Evolutionary conservation across 371 early-diverging fungal species (phyloP), one percentile per base, ranked within the genome.

Genomic region (Umbelopsis sp.): DNA sequence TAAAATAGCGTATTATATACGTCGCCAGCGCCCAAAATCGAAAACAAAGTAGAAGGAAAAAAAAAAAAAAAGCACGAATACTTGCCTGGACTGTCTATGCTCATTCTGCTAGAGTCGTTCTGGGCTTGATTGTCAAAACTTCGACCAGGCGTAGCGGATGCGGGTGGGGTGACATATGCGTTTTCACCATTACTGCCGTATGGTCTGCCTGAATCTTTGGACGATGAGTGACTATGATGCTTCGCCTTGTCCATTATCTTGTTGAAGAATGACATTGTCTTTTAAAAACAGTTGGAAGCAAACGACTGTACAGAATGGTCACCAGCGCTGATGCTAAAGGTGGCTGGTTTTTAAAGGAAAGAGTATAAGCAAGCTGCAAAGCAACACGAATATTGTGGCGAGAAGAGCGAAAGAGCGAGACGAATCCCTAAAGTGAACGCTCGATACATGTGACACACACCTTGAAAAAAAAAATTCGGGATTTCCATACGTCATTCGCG

Each of bases 101-200:
- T 75, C 75, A 75, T 75, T 62, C 75, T 41, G 18, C 66, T 75
- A 3, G 70, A 50, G 64, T 70, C 75, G 68, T 72, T 72, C 25
- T 63, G 65, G 32, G 38, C 24, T 65, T 46, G 50, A 45, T 48
- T 41, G 50, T 62, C 63, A 45, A 41, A 50, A 35, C 29, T 50
- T 20, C 41, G 44, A 44, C 67, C 67, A 57, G 51, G 41, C 11
- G 51, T 67, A 38, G 67, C 48, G 29, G 67, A 67, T 53, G 67
- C 51, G 53, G 67, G 51, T 16, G 53, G 29, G 35, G 38, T 64
- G 22, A 64, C 52, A 57, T 57, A 57, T 35, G 57, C 29, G 35
- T 57, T 57, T n/a, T 57, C 57, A 29, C 57, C 57, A 57, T 57
- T 57, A 35, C 57, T 57, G 35, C 57, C 57, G 29, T 35, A 57